phyloP scores from a whole-genome alignment of 495 filamentous ascomycete species.

The Annulohypoxylon maeteangense region DNA sequence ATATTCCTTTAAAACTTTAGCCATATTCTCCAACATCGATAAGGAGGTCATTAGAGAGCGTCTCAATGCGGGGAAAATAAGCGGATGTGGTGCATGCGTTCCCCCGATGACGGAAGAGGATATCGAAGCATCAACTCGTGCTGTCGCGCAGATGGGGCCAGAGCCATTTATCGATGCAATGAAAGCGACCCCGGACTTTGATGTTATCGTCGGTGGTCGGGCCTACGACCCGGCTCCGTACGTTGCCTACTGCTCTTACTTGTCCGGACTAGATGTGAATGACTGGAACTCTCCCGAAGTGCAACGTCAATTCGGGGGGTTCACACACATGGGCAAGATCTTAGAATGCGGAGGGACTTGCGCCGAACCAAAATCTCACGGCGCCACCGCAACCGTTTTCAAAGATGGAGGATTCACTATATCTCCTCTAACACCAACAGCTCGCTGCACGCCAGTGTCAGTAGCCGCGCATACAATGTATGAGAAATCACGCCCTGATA shows the following conservation, averaged over 20 bases:
- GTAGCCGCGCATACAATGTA: slow-evolving; percentile 64
- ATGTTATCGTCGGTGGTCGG: slow-evolving; percentile 60
- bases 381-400: slow-evolving; percentile 52
- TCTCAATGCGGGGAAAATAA: slow-evolving; percentile 34
- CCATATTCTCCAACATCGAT: slow-evolving; percentile 53
- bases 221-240: slow-evolving; percentile 63
- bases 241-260: slow-evolving; percentile 54
- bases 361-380: slow-evolving; percentile 57
- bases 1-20: slow-evolving; percentile 53
- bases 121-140: slow-evolving; percentile 47
- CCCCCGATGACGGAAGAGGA: slow-evolving; percentile 52
- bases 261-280: slow-evolving; percentile 22
- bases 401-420: slow-evolving; percentile 57
- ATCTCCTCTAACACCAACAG: slow-evolving; percentile 45
- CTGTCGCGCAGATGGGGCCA: slow-evolving; percentile 53
- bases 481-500: slow-evolving; percentile 61
- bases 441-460: slow-evolving; percentile 55
- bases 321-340: slow-evolving; percentile 64
- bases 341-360: slow-evolving; percentile 64
- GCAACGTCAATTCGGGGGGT: slow-evolving; percentile 45
- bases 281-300: slow-evolving; percentile 26
- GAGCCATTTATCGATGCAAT: slow-evolving; percentile 56
- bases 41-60: slow-evolving; percentile 47
- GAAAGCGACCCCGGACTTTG: slow-evolving; percentile 52
- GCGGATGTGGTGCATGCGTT: slow-evolving; percentile 49